Percentiles rank a stretch among this genome's conserved stretches.
phyloP scores from a whole-genome alignment of 805 yeast species.

The Saturnispora sekii region DNA sequence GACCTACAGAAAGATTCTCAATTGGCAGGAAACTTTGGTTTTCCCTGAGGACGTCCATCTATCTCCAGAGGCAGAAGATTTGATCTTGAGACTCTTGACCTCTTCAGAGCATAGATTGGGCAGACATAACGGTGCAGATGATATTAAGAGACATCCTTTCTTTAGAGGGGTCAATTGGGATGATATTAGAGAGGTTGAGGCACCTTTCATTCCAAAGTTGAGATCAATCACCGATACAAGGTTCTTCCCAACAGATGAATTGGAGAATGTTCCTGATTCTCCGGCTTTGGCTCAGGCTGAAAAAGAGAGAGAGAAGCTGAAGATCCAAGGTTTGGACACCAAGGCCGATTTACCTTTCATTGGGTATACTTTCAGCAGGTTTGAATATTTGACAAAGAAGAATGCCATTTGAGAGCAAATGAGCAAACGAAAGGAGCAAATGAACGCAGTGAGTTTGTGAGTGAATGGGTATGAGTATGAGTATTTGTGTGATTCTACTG shows the following conservation, averaged over 20 bases:
- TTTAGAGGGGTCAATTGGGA: conserved; percentile 96
- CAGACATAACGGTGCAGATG: conserved; percentile 84
- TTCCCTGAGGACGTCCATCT: conserved; percentile 90
- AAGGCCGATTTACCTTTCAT: conserved; percentile 93
- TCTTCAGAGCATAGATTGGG: conserved; percentile 76
- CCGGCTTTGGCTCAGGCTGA: conserved; percentile 66
- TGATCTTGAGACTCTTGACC: conserved; percentile 67
- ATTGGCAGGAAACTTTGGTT: conserved; percentile 80
- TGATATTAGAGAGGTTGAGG: conserved; percentile 75
- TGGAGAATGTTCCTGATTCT: conserved; percentile 88
- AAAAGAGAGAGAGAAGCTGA: conserved; percentile 48
- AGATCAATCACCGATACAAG: conserved; percentile 91
- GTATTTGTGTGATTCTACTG: too few species aligned
- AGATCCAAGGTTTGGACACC: conserved; percentile 37
- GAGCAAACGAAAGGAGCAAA: too few species aligned
- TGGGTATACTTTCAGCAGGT: conserved; percentile 93
- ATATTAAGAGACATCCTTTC: conserved; percentile 82
- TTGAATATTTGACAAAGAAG: conserved; percentile 80
- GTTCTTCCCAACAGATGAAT: conserved; percentile 95
- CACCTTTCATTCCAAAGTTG: conserved; percentile 89
- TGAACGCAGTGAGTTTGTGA: too few species aligned
- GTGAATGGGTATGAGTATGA: too few species aligned
- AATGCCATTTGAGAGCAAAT: conserved; percentile 43
- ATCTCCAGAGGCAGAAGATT: conserved; percentile 81
- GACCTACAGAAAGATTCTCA: conserved; percentile 81